Percentiles rank a stretch among this genome's conserved stretches.
These are phyloP conservation scores for Trichoderma semiorbis DNA, from an alignment of 2,329 filamentous ascomycete genomes.

Conservation along the genomic window DNA sequence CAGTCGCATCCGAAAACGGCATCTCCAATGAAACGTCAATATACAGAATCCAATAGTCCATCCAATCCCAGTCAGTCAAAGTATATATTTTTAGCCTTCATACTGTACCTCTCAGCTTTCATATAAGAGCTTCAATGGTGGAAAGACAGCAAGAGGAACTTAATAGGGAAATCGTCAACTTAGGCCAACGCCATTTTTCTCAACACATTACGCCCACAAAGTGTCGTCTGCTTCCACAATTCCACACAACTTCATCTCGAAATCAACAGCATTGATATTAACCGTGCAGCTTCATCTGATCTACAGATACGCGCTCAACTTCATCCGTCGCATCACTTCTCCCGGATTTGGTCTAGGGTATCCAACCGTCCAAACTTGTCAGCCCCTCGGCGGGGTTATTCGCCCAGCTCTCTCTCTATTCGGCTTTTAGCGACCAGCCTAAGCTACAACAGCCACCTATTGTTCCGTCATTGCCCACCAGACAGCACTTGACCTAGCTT, in stretches of 20 bases:
- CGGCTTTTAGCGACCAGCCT: neutral
- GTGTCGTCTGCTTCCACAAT: neutral
- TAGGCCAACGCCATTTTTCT: neutral
- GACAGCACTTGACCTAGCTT: neutral
- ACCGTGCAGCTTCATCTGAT: neutral
- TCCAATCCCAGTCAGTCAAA: neutral
- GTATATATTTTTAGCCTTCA: neutral
- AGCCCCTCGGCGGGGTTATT: slow-evolving; percentile 16
- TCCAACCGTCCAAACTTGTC: neutral
- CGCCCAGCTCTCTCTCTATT: neutral
- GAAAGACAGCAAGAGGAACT: neutral
- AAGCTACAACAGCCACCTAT: neutral
- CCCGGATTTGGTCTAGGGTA: slow-evolving; percentile 13
- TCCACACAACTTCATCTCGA: neutral
- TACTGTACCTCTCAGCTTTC: neutral
- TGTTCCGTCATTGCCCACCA: neutral
- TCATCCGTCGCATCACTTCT: neutral
- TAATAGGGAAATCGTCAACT: neutral
- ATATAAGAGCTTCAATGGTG: neutral
- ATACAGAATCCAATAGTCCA: neutral
- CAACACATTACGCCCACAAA: neutral
- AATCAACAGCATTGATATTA: neutral
- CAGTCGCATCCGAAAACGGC: neutral
- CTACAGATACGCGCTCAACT: neutral
- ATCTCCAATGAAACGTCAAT: neutral